Percentiles rank a stretch among this genome's conserved stretches.
These are phyloP conservation scores for Mortierella sp. DNA, from an alignment of 371 early-diverging fungal species.

Conservation along the genomic window DNA sequence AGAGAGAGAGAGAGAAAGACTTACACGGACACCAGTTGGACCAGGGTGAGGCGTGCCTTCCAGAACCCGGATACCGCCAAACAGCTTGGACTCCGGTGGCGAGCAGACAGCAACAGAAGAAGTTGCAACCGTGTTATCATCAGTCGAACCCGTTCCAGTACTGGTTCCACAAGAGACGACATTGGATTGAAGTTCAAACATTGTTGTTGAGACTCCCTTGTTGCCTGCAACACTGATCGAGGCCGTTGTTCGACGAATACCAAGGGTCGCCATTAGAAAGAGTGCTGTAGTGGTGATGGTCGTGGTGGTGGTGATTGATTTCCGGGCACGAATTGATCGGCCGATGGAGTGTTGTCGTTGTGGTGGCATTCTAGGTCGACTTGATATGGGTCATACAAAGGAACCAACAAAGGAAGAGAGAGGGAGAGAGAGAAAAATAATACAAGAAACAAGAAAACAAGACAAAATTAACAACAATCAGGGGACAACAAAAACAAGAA, in stretches of 20 bases:
- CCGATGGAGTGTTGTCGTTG: not conserved
- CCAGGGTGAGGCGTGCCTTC: conserved; percentile 36
- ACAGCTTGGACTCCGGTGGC: conserved; percentile 37
- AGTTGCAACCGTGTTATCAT: conserved; percentile 81
- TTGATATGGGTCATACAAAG: conserved; percentile 84
- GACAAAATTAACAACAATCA: not conserved
- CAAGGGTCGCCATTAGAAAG: not conserved
- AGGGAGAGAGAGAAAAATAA: conserved; percentile 54
- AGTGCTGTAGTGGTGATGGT: too few species aligned
- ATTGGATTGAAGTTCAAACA: conserved; percentile 41
- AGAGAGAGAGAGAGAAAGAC: not conserved
- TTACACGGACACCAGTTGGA: conserved; percentile 33
- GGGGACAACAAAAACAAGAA: not conserved
- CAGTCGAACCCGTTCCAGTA: not conserved
- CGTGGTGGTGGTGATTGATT: too few species aligned
- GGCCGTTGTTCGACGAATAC: too few species aligned
- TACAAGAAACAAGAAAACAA: not conserved
- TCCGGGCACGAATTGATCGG: too few species aligned
- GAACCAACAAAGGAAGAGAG: conserved; percentile 87
- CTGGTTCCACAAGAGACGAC: conserved; percentile 26
- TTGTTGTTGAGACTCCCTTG: not conserved
- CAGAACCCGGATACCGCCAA: conserved; percentile 26
- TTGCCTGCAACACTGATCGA: not conserved
- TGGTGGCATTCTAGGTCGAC: conserved; percentile 46
- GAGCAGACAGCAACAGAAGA: conserved; percentile 17